Base-by-base conservation (phyloP, 2,329 filamentous ascomycete genomes). In the Fusarium pininemorale region DNA sequence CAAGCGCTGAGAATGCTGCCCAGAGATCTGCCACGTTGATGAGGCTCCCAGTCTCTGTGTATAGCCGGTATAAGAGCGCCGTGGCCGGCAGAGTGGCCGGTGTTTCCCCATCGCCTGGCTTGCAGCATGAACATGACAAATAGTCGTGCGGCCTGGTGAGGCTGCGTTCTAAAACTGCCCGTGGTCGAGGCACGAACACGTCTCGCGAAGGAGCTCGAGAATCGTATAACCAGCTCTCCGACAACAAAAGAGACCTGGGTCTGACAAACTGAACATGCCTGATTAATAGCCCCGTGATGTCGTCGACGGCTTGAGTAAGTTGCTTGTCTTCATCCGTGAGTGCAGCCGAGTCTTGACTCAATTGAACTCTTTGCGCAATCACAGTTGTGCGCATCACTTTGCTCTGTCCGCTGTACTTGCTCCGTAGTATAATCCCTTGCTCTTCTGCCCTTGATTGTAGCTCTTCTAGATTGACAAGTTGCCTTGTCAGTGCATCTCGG, bases 11-110 rank as follows among this genome's bases (percentile, higher is more conserved):
- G 81, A 94, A 97, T 7, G 94, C 93, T 18, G 90, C 88, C 93
- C 93, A 95, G 53, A 96, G 81, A 83, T 97, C 94, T 38, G 90
- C 92, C 55, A 93, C 90, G 76, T 96, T 96, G 81, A 96, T 91
- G 66, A 96, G 84, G 14, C 88, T 88, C 1, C 93, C 93, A 0
- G 93, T 92, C 80, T 97, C 94, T 20, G 93, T 85, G 80, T 95
- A 96, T 55, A 96, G 84, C 76, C 93, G 92, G 79, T 96, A 96
- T 32, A 96, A 78, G 38, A 96, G 90, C 4, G 93, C 89, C 10
- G 92, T 92, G 3, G 91, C 86, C 8, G 93, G 94, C 62, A 94
- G 85, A 3, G 89, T 91, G 5, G 90, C 83, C 45, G 87, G 85
- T 15, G 92, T 82, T 2, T 87, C 86, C 28, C 84, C 85, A 47